Percentiles rank a stretch among this genome's conserved stretches.
phyloP scores from a whole-genome alignment of 345 rosid species.

The Barbarea vulgaris region DNA sequence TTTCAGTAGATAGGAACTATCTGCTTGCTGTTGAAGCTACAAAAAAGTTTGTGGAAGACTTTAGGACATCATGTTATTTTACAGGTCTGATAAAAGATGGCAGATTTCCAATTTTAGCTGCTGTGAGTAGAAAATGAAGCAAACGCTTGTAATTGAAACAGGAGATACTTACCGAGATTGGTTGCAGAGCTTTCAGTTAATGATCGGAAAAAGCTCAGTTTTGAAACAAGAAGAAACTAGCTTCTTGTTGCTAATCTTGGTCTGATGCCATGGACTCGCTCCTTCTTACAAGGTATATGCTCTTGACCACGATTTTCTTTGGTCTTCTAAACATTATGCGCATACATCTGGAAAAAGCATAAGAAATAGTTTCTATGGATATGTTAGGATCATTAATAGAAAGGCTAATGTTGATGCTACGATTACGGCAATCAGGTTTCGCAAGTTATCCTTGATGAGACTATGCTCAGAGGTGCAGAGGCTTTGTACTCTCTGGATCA shows the following conservation, averaged over 20 bases:
- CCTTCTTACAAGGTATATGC: conserved; percentile 26
- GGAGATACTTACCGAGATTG: conserved; percentile 1
- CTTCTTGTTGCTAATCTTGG: conserved; percentile 21
- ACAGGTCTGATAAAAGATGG: conserved; percentile 53
- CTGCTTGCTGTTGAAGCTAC: conserved; percentile 50
- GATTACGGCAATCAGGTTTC: not conserved
- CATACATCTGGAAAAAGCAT: not conserved
- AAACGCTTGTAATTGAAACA: conserved; percentile 11
- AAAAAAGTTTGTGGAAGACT: conserved; percentile 55
- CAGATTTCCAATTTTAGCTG: conserved; percentile 43
- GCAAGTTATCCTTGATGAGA: not conserved
- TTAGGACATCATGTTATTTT: conserved; percentile 52
- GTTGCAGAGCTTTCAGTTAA: conserved; percentile 18
- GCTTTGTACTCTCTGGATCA: not conserved
- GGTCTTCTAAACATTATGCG: not conserved
- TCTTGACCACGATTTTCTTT: not conserved
- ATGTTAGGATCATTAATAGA: conserved; percentile 1
- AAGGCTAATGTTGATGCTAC: conserved; percentile 12
- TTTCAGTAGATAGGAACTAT: conserved; percentile 52
- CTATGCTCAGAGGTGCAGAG: conserved; percentile 1
- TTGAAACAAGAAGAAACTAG: conserved; percentile 23
- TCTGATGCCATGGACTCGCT: conserved; percentile 26
- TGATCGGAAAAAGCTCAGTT: conserved; percentile 24
- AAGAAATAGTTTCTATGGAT: not conserved
- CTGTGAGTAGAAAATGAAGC: conserved; percentile 26